Evolutionary conservation across 164 flowering plant genomes (phyloP).

Genomic region (Vitis vinifera): ASM3070453v1 NC_081820.1:18649501-18650000

Average conservation of each 20-base stretch:
- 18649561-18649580: not conserved
- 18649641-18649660: not conserved
- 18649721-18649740: too few species aligned
- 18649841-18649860: constrained; percentile 1
- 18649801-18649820: not conserved
- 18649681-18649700: not conserved
- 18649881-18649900: constrained; percentile 9
- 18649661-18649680: not conserved
- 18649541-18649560: not conserved
- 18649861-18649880: constrained; percentile 9
- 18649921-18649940: constrained; percentile 5
- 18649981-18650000: constrained; percentile 1
- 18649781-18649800: not conserved
- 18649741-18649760: not conserved
- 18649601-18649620: not conserved
- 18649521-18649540: not conserved
- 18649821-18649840: too few species aligned
- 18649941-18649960: constrained; percentile 15
- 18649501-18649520: not conserved
- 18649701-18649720: too few species aligned
- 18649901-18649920: constrained; percentile 8
- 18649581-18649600: not conserved
- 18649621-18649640: not conserved
- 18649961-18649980: constrained; percentile 3
- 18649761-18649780: not conserved